Base-by-base conservation (phyloP, 345 rosid genomes). In the Eutrema yunnanense region DNA sequence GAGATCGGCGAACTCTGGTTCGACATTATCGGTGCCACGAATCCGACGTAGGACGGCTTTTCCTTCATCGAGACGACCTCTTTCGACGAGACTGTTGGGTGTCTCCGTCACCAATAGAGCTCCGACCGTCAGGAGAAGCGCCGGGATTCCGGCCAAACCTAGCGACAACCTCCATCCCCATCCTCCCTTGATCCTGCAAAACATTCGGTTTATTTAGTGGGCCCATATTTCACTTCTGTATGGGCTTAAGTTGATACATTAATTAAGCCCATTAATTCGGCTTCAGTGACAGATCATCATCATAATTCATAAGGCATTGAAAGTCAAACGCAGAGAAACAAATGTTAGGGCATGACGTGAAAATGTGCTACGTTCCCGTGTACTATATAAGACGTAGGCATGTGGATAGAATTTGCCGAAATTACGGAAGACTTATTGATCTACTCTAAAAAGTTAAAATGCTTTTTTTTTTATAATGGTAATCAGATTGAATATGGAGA, bases 81-180 rank as follows among this genome's bases (percentile, higher is more conserved):
- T 88, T 68, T 92, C 99, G 1, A 95, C 82, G 33, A 95, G 90
- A 72, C 97, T 90, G 81, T 92, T 95, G 0, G 99, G 99, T 30
- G 95, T 92, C 49, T 95, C 99, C 2, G 85, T 76, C 53, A 95
- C 96, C 1, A 92, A 8, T 27, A 95, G 77, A 50, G 99, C 89
- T 33, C 99, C 99, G 1, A 76, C 33, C 46, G 97, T 95, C 64
- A 95, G 73, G 26, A 95, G 85, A 72, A 77, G 22, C 30, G 97
- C 99, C 29, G 99, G 99, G 34, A 95, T 76, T 8, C 96, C 99
- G 1, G 99, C 97, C 61, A 95, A 73, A 1, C 92, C 99, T 66
- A 95, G 46, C 13, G 99, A 95, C 13, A 95, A 49, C 51, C 99
- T 90, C 99, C 99, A 92, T 11, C 99, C 99, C 96, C 96, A 89